A percentile compares a stretch with the other conserved stretches of the same genome.
These are phyloP conservation scores for Calonectria honghensis DNA, from an alignment of 2,329 filamentous ascomycete genomes.

Conservation along the genomic window DNA sequence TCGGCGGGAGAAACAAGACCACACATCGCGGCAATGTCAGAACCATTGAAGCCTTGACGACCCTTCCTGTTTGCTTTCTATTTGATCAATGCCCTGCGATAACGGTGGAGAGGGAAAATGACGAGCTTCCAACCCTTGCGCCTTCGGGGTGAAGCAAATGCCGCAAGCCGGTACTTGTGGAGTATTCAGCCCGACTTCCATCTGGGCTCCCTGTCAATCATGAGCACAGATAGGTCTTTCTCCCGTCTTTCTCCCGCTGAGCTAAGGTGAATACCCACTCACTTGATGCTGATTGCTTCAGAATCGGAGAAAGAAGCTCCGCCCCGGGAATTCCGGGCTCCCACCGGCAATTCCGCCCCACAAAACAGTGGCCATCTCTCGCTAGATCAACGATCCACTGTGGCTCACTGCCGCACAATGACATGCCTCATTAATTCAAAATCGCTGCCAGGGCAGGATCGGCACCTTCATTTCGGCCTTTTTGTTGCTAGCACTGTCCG, in stretches of 20 bases:
- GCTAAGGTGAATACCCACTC: not conserved
- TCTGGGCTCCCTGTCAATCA: not conserved
- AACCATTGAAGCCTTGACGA: not conserved
- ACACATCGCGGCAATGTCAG: not conserved
- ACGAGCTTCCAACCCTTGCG: not conserved
- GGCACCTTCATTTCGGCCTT: conserved; percentile 9
- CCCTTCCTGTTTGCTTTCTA: not conserved
- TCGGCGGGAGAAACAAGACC: not conserved
- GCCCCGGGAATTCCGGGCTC: conserved; percentile 17
- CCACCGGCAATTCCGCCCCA: conserved; percentile 5
- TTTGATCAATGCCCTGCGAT: not conserved
- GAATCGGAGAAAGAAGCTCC: not conserved
- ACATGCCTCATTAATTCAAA: not conserved
- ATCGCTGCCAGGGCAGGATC: not conserved
- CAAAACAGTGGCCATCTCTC: not conserved
- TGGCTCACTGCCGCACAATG: not conserved
- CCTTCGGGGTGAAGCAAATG: not conserved
- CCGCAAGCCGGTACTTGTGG: conserved; percentile 1
- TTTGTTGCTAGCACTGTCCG: not conserved
- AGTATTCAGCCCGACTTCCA: not conserved
- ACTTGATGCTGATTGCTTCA: not conserved
- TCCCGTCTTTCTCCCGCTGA: conserved; percentile 6
- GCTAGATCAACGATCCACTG: not conserved
- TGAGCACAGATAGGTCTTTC: not conserved
- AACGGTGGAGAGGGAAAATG: not conserved